Percentiles rank a stretch among this genome's conserved stretches.
These are phyloP conservation scores for Kitagawia praeruptora DNA, from an alignment of 129 eudicot species.

Conservation along the genomic window DNA sequence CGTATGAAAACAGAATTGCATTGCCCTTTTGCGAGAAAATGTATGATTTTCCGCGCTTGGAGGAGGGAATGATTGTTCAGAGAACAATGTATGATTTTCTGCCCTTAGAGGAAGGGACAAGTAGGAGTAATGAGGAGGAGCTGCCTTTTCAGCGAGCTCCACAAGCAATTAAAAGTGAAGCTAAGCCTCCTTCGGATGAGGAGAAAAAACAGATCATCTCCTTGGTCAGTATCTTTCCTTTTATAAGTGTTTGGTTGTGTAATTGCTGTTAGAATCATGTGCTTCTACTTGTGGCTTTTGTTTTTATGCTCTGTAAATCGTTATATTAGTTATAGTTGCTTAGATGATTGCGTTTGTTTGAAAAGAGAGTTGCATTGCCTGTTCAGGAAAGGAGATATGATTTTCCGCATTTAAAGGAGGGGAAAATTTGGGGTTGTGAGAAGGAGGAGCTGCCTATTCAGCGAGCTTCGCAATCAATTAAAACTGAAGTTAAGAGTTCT, in stretches of 20 bases:
- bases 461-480: no score
- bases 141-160: conserved; percentile 22
- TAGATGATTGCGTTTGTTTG: no score
- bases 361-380: not conserved
- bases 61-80: not conserved
- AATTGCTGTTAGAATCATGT: not conserved
- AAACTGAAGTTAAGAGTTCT: not conserved
- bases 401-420: not conserved
- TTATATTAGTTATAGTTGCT: no score
- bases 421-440: not conserved
- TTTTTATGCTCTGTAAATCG: not conserved
- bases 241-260: not conserved
- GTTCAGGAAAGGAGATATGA: not conserved
- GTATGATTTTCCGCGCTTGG: not conserved
- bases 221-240: conserved; percentile 40
- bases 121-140: conserved; percentile 10
- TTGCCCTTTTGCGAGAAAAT: conserved; percentile 20
- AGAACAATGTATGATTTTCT: conserved; percentile 12
- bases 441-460: no score
- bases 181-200: conserved; percentile 11
- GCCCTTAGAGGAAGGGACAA: not conserved
- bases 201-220: conserved; percentile 14
- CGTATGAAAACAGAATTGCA: conserved; percentile 27
- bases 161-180: conserved; percentile 21
- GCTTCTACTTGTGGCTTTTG: not conserved